Conservation (phyloP, 73 alveolate species). For the Paramecium tetraurelia region DNA sequence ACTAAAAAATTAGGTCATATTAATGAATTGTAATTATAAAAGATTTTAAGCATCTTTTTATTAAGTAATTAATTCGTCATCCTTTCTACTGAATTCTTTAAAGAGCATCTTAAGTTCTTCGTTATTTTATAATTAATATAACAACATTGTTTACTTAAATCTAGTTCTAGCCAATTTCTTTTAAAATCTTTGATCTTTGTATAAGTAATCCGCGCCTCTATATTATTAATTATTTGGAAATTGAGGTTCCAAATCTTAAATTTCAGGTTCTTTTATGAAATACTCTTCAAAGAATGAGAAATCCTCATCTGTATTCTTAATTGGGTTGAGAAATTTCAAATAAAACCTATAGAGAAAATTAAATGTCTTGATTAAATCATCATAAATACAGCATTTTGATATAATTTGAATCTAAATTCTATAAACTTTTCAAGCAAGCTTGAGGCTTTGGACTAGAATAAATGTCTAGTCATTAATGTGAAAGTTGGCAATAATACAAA, state of each 20-base stretch:
- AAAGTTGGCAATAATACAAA: not conserved
- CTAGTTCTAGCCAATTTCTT: not conserved
- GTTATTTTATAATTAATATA: not conserved
- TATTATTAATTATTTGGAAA: not conserved
- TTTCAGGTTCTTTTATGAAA: not conserved
- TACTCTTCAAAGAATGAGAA: not conserved
- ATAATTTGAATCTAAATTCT: not conserved
- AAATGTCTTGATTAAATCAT: not conserved
- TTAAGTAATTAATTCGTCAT: not conserved
- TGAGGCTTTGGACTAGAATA: not conserved
- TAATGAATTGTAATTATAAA: not conserved
- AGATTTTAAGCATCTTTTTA: not conserved
- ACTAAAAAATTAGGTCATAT: not conserved
- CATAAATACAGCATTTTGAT: not conserved
- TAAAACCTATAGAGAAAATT: not conserved
- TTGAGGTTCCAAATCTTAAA: not conserved
- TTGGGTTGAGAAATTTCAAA: not conserved
- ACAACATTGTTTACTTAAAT: not conserved
- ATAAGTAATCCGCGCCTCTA: not conserved
- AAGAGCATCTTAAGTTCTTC: not conserved
- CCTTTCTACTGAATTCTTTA: not conserved
- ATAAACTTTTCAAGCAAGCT: not conserved
- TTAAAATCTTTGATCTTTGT: not conserved
- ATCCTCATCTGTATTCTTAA: not conserved
- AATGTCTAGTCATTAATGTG: not conserved